Base-by-base conservation (phyloP, 257 asterid genomes). In the Solanum dulcamara region DNA sequence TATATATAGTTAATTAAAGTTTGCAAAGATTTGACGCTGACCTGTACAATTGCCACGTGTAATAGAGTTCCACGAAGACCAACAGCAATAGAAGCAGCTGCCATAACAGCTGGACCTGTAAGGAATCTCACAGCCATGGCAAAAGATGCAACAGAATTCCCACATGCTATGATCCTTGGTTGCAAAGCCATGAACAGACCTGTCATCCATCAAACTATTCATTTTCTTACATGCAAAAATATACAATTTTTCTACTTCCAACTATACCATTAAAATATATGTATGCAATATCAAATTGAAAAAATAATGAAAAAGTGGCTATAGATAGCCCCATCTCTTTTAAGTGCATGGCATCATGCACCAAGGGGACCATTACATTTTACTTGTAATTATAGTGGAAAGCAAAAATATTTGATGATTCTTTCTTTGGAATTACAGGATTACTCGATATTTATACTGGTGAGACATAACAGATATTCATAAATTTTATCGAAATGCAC, bases 21-120 rank as follows among this genome's bases (percentile, higher is more conserved):
- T n/a, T n/a, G n/a, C n/a, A n/a, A n/a, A 66, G 48, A 42, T 12
- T 67, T 53, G 26, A 38, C 1, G 80, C 51, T 32, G 81, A 94
- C 99, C 99, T 96, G 99, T 50, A 96, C 98, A 88, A 96, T 96
- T 84, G 98, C 98, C 38, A 96, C 89, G 85, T 95, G 97, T 87
- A 96, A 86, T 81, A 96, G 98, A 79, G 70, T 94, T 32, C 98
- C 98, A 11, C 97, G 98, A 84, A 96, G 99, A 85, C 99, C 99
- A 90, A 96, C 97, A 87, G 92, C 98, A 88, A 94, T 91, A 91
- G 98, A 96, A 89, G 99, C 95, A 85, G 97, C 98, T 55, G 98
- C 99, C 98, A 96, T 96, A 88, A 96, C 97, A 91, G 99, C 99
- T 88, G 99, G 99, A 50, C 98, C 98, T 22, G 97, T 90, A 91